These are phyloP conservation scores for Mycocentrospora acerina DNA, from an alignment of 2,329 filamentous ascomycete genomes.

Conservation along the genomic window DNA sequence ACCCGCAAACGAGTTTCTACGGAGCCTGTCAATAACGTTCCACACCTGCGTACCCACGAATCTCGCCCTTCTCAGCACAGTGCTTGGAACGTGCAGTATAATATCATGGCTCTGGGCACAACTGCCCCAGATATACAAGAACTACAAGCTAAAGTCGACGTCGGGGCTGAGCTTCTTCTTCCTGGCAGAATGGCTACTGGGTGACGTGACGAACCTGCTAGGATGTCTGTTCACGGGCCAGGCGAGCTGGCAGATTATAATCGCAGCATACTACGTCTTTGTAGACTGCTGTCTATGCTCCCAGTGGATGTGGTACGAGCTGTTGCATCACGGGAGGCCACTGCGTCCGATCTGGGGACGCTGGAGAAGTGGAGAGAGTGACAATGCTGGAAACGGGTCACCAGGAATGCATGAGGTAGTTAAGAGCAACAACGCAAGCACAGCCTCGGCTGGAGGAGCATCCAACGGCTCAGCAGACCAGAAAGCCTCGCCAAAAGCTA, in stretches of 20 bases:
- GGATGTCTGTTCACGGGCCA: constrained; percentile 65
- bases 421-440: constrained; percentile 13
- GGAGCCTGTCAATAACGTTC: constrained; percentile 59
- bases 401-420: constrained; percentile 33
- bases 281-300: constrained; percentile 64
- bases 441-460: neutral
- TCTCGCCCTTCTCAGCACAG: constrained; percentile 62
- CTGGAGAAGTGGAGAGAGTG: constrained; percentile 20
- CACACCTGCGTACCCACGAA: constrained; percentile 65
- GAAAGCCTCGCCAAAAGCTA: constrained; percentile 13
- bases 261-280: constrained; percentile 66
- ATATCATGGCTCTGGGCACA: constrained; percentile 70
- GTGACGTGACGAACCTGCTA: constrained; percentile 63
- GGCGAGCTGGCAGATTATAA: constrained; percentile 66
- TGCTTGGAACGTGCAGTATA: constrained; percentile 63
- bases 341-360: constrained; percentile 41
- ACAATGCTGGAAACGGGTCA: constrained; percentile 13
- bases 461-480: constrained; percentile 6
- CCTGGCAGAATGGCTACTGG: constrained; percentile 65
- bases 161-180: constrained; percentile 67
- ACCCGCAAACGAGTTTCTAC: constrained; percentile 60
- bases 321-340: constrained; percentile 53
- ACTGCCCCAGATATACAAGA: constrained; percentile 70
- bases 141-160: constrained; percentile 63
- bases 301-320: constrained; percentile 68